A percentile compares a stretch with the other conserved stretches of the same genome.
Conservation (phyloP, 106 monocot species). For the Dendrobium nobile region DNA sequence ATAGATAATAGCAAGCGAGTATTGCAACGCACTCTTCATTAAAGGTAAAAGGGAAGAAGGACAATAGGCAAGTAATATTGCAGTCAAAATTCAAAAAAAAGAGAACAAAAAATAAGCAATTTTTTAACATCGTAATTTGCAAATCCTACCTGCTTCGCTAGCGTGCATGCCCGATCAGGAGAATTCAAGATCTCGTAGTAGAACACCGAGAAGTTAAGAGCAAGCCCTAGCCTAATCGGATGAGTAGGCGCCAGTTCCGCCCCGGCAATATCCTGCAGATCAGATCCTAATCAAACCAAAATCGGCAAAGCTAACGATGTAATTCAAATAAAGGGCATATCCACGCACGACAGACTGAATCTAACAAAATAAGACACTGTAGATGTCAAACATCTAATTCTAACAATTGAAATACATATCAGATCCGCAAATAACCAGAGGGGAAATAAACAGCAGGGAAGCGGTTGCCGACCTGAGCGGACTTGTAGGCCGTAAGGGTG, state of each 20-base stretch:
- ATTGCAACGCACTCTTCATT: not conserved
- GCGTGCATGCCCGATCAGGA: constrained; percentile 19
- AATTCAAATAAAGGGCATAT: not conserved
- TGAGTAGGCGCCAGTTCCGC: constrained; percentile 22
- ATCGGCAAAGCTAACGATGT: not conserved
- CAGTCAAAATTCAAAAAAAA: not conserved
- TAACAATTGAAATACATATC: not conserved
- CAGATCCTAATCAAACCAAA: not conserved
- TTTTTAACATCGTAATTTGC: not conserved
- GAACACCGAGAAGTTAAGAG: constrained; percentile 30
- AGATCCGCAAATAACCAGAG: not conserved
- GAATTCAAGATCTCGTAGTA: constrained; percentile 29
- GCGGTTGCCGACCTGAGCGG: constrained; percentile 15
- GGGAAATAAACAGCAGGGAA: not conserved
- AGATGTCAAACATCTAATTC: not conserved
- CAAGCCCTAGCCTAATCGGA: constrained; percentile 19
- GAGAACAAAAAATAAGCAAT: not conserved
- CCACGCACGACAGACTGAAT: not conserved
- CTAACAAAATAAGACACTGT: not conserved
- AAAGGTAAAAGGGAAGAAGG: no score
- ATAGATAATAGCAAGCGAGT: not conserved
- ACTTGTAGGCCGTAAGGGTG: constrained; percentile 18
- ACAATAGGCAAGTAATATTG: no score
- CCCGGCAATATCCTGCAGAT: constrained; percentile 21
- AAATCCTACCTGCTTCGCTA: constrained; percentile 20